Percentiles rank a stretch among this genome's conserved stretches.
Evolutionary conservation across 495 filamentous ascomycete genomes (phyloP).

Genomic region (Penicillium maclennaniae): DNA sequence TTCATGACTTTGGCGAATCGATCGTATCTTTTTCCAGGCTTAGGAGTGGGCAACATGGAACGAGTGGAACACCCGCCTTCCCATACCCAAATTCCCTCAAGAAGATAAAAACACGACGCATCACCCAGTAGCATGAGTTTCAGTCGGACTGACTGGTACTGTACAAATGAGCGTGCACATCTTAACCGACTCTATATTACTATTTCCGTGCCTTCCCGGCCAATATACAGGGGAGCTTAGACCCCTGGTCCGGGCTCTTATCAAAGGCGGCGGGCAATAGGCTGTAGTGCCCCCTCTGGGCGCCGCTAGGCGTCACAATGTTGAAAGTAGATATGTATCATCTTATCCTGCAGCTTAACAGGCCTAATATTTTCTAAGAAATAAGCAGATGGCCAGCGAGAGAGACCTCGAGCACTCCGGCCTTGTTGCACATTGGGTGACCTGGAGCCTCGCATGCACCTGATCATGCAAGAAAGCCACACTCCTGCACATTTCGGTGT

Average conservation of each 20-base stretch:
- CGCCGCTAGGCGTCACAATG: conserved; percentile 1
- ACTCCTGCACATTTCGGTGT: conserved; percentile 1
- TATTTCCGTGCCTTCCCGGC: conserved; percentile 11
- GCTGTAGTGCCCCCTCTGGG: conserved; percentile 8
- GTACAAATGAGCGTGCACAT: conserved; percentile 12
- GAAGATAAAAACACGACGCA: background rate
- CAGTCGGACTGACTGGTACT: conserved; percentile 8
- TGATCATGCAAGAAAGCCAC: conserved; percentile 19
- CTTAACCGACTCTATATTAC: background rate
- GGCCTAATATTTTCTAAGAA: background rate
- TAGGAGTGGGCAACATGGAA: background rate
- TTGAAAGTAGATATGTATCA: background rate
- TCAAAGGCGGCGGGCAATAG: conserved; percentile 17
- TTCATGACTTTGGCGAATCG: conserved; percentile 1
- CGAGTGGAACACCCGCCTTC: background rate
- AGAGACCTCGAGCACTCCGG: conserved; percentile 3
- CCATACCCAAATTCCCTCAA: background rate
- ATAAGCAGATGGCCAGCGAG: background rate
- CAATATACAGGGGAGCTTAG: conserved; percentile 18
- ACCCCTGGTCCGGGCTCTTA: conserved; percentile 17
- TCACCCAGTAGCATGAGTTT: conserved; percentile 11
- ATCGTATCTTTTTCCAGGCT: background rate
- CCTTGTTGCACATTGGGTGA: conserved; percentile 3
- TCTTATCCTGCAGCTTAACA: background rate
- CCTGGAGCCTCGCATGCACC: conserved; percentile 15